These are phyloP conservation scores for Leptodermis oblonga DNA, from an alignment of 257 asterid species.

Conservation along the genomic window DNA sequence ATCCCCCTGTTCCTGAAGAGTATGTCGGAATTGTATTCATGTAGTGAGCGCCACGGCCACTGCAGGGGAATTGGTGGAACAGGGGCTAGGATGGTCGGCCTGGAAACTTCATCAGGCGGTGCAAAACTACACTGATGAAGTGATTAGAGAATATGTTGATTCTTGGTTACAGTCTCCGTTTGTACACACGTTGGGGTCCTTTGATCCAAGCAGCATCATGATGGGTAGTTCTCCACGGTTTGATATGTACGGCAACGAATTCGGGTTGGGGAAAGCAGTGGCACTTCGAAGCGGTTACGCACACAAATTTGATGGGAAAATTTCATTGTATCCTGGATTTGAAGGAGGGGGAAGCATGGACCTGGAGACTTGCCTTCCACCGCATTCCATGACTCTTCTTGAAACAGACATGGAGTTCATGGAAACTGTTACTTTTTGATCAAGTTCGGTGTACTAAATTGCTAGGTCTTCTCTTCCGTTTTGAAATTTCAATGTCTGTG, in stretches of 20 bases:
- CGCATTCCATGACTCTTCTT: slow-evolving; percentile 24
- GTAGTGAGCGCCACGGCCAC: neutral
- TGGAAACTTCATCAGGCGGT: slow-evolving; percentile 24
- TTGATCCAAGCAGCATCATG: slow-evolving; percentile 24
- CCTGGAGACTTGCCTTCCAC: slow-evolving; percentile 27
- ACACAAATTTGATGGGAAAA: no score
- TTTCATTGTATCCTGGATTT: no score
- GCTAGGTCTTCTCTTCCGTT: no score
- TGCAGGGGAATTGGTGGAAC: slow-evolving; percentile 17
- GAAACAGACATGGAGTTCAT: slow-evolving; percentile 26
- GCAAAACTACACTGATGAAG: slow-evolving; percentile 13
- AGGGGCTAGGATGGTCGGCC: slow-evolving; percentile 31
- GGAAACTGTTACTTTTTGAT: slow-evolving; percentile 7
- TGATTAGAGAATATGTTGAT: slow-evolving; percentile 18
- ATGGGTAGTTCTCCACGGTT: slow-evolving; percentile 27
- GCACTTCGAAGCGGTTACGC: no score
- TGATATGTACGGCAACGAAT: slow-evolving; percentile 30
- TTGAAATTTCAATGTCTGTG: no score
- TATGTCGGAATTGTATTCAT: slow-evolving; percentile 21
- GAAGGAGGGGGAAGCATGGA: no score
- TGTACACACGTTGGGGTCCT: slow-evolving; percentile 9
- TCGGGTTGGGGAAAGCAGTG: slow-evolving; percentile 35
- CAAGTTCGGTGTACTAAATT: no score
- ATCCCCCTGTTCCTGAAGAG: slow-evolving; percentile 18
- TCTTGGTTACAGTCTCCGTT: slow-evolving; percentile 15